Conservation (phyloP, 352 stramenopile genomes). For the Pythium periplocum region DNA sequence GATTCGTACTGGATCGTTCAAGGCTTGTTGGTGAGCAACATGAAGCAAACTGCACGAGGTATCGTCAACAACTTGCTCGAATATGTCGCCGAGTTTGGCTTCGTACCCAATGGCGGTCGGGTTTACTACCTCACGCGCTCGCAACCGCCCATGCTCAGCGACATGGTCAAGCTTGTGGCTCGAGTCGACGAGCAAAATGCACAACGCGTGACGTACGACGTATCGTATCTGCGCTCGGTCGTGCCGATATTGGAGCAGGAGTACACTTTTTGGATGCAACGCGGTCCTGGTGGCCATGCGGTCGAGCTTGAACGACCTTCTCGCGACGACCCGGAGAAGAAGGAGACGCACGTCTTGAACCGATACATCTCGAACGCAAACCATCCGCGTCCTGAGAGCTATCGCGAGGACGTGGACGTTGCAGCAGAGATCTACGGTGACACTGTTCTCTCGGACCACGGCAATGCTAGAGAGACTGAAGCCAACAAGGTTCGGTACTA, state of each 20-base stretch:
- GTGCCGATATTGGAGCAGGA: constrained; percentile 73
- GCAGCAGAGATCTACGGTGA: constrained; percentile 59
- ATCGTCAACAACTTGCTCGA: constrained; percentile 86
- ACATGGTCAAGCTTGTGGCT: constrained; percentile 75
- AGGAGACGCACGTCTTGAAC: constrained; percentile 52
- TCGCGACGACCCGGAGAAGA: constrained; percentile 3
- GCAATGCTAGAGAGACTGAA: constrained; percentile 29
- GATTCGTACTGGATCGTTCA: constrained; percentile 92
- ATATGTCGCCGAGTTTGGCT: constrained; percentile 82
- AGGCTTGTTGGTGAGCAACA: constrained; percentile 77
- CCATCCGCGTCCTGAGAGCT: constrained; percentile 82
- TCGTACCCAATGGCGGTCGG: constrained; percentile 87
- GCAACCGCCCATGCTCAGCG: constrained; percentile 87
- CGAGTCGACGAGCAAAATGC: constrained; percentile 19
- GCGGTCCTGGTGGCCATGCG: constrained; percentile 50
- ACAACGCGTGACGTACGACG: constrained; percentile 36
- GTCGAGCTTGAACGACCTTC: constrained; percentile 31
- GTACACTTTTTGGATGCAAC: constrained; percentile 84
- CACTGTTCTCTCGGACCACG: constrained; percentile 22
- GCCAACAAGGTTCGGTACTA: constrained; percentile 71
- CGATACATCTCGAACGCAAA: constrained; percentile 73
- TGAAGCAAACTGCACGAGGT: constrained; percentile 67
- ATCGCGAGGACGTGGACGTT: constrained; percentile 72
- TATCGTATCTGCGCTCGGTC: constrained; percentile 36
- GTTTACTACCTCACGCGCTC: constrained; percentile 90